Percentiles rank a stretch among this genome's conserved stretches.
Conservation (phyloP, 2,329 filamentous ascomycete genomes). For the Lizonia empirigonia region DNA sequence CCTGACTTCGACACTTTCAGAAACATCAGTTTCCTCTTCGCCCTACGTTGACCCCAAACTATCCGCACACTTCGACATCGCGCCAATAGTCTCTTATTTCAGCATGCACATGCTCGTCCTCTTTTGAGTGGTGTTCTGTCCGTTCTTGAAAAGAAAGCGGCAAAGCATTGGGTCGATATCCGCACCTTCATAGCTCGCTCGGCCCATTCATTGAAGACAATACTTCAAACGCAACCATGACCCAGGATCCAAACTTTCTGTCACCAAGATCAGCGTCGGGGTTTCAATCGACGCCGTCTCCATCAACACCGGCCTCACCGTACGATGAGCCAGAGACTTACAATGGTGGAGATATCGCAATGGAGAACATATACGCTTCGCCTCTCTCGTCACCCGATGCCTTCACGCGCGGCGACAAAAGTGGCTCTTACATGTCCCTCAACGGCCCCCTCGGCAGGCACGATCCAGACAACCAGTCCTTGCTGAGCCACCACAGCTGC, state of each 20-base stretch:
- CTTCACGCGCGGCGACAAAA: constrained; percentile 19
- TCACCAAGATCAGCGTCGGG: constrained; percentile 3
- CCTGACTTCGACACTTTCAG: background rate
- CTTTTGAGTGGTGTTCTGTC: background rate
- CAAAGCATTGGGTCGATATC: no score
- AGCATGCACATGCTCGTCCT: background rate
- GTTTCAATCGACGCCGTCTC: background rate
- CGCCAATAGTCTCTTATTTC: background rate
- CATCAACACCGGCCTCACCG: constrained; percentile 20
- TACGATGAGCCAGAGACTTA: constrained; percentile 22
- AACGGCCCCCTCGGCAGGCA: constrained; percentile 23
- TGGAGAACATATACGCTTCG: constrained; percentile 31
- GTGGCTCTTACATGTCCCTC: constrained; percentile 27
- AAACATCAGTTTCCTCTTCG: background rate
- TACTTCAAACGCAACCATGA: constrained; percentile 1
- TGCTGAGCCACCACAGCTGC: constrained; percentile 14
- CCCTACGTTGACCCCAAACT: background rate
- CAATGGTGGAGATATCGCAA: constrained; percentile 30
- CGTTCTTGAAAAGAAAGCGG: background rate
- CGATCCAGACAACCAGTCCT: constrained; percentile 29
- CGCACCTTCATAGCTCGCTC: background rate
- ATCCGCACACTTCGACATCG: background rate
- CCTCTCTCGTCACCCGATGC: constrained; percentile 25
- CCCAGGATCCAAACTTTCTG: background rate
- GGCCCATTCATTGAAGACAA: background rate